Percentiles rank a stretch among this genome's conserved stretches.
Conservation (phyloP, 2,329 filamentous ascomycete genomes). For the Epichloe brachyelytri region DNA sequence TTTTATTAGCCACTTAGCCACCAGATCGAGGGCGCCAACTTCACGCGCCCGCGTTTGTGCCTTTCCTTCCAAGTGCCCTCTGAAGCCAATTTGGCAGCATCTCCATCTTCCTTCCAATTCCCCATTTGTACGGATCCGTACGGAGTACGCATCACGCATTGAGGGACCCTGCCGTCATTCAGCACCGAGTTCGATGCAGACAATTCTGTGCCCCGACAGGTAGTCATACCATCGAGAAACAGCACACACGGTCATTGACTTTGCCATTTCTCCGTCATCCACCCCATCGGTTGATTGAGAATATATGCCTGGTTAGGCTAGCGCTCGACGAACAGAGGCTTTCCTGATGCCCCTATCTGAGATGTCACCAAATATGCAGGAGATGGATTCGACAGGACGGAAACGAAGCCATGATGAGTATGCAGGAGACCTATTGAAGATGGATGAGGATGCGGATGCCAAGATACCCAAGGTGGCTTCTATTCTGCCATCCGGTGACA, state of each 20-base stretch:
- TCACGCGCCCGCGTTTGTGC: conserved; percentile 1
- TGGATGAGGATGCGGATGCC: conserved; percentile 10
- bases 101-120: no score
- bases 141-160: not conserved
- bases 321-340: not conserved
- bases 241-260: not conserved
- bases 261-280: no score
- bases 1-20: no score
- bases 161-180: not conserved
- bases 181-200: not conserved
- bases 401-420: conserved; percentile 37
- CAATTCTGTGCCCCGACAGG: not conserved
- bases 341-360: conserved; percentile 33
- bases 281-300: not conserved
- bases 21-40: conserved; percentile 1
- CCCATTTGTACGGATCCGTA: no score
- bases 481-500: conserved; percentile 11
- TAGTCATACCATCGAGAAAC: not conserved
- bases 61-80: not conserved
- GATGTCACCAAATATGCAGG: conserved; percentile 35
- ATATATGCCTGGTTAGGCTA: not conserved
- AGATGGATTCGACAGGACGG: conserved; percentile 26
- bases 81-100: not conserved
- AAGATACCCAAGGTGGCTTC: conserved; percentile 9
- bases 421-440: conserved; percentile 19